phyloP scores from a whole-genome alignment of 257 asterid genomes.

The Penstemon barbatus region DNA sequence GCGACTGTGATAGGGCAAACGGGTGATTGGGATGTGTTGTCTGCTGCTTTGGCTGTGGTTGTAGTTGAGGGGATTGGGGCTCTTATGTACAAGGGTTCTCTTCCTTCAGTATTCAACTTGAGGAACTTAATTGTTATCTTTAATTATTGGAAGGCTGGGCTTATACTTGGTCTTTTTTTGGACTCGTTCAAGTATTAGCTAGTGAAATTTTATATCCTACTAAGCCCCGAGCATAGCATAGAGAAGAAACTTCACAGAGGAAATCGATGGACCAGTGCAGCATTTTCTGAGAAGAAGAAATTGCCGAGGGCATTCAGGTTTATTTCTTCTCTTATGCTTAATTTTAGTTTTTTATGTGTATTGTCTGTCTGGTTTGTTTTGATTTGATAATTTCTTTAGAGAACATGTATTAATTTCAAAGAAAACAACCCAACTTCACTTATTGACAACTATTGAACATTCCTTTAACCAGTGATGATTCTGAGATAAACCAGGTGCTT shows the following conservation, averaged over 20 bases:
- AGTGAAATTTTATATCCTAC: constrained; percentile 9
- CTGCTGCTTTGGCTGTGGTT: constrained; percentile 87
- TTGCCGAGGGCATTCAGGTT: constrained; percentile 50
- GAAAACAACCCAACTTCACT: constrained; percentile 2
- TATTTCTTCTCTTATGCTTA: not conserved
- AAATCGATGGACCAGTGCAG: constrained; percentile 24
- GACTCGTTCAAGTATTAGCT: constrained; percentile 85
- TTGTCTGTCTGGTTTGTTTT: constrained; percentile 8
- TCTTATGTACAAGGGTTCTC: constrained; percentile 71
- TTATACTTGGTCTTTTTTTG: constrained; percentile 83
- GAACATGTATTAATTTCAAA: not conserved
- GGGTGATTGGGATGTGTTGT: constrained; percentile 96
- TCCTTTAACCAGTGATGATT: constrained; percentile 10
- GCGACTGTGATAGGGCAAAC: constrained; percentile 97
- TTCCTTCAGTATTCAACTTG: constrained; percentile 47
- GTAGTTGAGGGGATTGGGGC: constrained; percentile 97
- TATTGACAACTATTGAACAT: not conserved
- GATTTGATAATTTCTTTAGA: not conserved
- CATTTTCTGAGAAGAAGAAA: constrained; percentile 41
- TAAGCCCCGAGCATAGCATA: constrained; percentile 27
- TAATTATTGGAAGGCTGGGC: constrained; percentile 93
- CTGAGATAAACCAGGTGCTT: not conserved
- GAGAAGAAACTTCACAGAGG: constrained; percentile 33
- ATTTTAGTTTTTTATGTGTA: not conserved
- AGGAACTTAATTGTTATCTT: constrained; percentile 54